Base-by-base conservation (phyloP, 1,284 basidiomycete species). In the Ceratobasidium sp. region DNA sequence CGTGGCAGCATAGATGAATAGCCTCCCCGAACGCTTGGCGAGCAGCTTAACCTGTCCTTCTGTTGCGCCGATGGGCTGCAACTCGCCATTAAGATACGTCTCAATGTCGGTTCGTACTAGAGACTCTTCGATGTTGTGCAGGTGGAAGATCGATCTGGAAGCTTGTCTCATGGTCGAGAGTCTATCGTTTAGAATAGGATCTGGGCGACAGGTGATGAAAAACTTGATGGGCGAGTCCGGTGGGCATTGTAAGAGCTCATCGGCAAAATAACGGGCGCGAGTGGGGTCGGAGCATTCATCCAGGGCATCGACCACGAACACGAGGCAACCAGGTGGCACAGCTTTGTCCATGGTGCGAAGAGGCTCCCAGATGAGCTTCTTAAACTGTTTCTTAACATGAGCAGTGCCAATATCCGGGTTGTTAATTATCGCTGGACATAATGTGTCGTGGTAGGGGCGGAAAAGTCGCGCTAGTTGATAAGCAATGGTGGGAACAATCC, bases 71-170 rank as follows among this genome's bases (percentile, higher is more conserved):
- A 74, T 54, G 2, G 63, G 5, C 9, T n/a, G 59, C 19, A 76
- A 49, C 37, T 34, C 22, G 5, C 48, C 27, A 5, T 54, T 29
- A 1, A 76, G 54, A 51, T 74, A 76, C 14, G 41, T 54, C 19
- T 56, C 19, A 4, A 76, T 76, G 27, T 76, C 75, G 0, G 54
- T 39, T 24, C 71, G 34, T 11, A 72, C 66, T 1, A 76, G 39
- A 22, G 74, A 76, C 6, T 34, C n/a, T 24, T 76, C 75, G 39
- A 76, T 74, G 54, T 76, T 71, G 43, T 76, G 75, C 24, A 76
- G 53, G 34, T 59, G 31, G 9, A 59, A 39, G 5, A 34, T 34
- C 5, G 31, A 29, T n/a, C n/a, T 13, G 19, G 31, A 39, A 13
- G 31, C 19, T n/a, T 59, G 19, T 39, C 31, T 2, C 34, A n/a